Base-by-base conservation (phyloP, 164 flowering plant species). In the Cinnamomum chago region DNA sequence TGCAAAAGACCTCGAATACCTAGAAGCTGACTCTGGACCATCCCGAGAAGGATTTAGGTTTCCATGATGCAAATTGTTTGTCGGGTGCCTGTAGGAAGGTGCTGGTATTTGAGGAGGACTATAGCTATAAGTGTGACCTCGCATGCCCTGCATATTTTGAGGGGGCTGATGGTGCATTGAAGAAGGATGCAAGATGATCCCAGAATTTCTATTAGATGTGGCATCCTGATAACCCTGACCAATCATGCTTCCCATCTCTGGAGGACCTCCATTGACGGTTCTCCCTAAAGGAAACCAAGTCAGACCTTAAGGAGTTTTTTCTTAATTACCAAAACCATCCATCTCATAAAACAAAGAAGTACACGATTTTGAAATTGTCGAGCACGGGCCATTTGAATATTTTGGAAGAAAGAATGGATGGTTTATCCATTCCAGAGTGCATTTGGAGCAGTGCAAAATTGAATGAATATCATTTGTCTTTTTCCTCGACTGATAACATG, bases 161-260 rank as follows among this genome's bases (percentile, higher is more conserved):
- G 85, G 50, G 35, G 62, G 81, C 33, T 68, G 82, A 75, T 82
- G 87, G 62, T 82, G 87, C 76, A 83, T 65, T 13, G 85, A 77
- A 66, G 87, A 74, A 81, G 88, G 85, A 66, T 83, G 90, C 23
- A 77, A 69, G 72, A 84, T 78, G 76, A 75, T 75, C 68, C 81
- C 62, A 40, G 90, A 74, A 75, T 71, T 84, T 79, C 90, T 83
- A 78, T 65, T 79, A 30, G 69, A 72, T 60, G 83, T 47, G 50
- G 81, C 33, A 14, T 88, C 91, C 66, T 76, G 85, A 82, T 85
- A 86, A 62, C 86, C 85, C 33, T 70, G 89, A 50, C 78, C 65
- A 67, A 77, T 76, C 77, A 78, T 72, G 72, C 72, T 84, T 51
- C 84, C 82, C 50, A 74, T 73, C 40, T 93, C 95, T 24, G 81